Base-by-base conservation (phyloP, 2,329 filamentous ascomycete species). In the Eutypella sp. region DNA sequence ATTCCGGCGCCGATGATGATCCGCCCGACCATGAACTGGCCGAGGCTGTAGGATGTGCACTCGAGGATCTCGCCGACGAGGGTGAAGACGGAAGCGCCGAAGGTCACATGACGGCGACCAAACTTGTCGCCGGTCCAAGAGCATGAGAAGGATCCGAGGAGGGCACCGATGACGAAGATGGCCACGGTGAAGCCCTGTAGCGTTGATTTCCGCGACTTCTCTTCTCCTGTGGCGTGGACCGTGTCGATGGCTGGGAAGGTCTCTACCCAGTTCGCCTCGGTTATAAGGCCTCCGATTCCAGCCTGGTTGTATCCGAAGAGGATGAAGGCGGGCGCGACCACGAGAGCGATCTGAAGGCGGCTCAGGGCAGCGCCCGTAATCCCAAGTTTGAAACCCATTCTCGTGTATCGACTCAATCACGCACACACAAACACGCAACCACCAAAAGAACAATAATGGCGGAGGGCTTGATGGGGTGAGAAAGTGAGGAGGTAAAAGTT, bases 261-360 rank as follows among this genome's bases (percentile, higher is more conserved):
- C 40, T 58, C 55, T 15, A 62, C 62, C 60, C 62, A 67, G 46
- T 64, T 55, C 11, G 58, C 48, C 29, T 60, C 54, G 2, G 63
- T 64, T 11, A 67, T 47, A 11, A 69, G 57, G 11, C 65, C 66
- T 27, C 66, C 67, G 27, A 69, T 56, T 42, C 63, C 65, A 3
- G 67, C 64, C 49, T 71, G 67, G 52, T 70, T 69, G 55, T 69
- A 71, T 7, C 67, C 68, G 51, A 69, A 69, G 34, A 69, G 57
- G 51, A 69, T 65, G 52, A 70, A 69, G 11, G 69, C 58, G 4
- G 71, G 71, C 6, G 61, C 65, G 16, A 73, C 69, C 33, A 74
- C 66, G 40, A 72, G 60, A 13, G 63, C 64, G 44, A 70, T 61
- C 52, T 73, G 70, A 22, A 67, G 54, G 13, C 58, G 58, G 47